Conservation (phyloP, 2,329 filamentous ascomycete species). For the Paecilomyces formosus region DNA sequence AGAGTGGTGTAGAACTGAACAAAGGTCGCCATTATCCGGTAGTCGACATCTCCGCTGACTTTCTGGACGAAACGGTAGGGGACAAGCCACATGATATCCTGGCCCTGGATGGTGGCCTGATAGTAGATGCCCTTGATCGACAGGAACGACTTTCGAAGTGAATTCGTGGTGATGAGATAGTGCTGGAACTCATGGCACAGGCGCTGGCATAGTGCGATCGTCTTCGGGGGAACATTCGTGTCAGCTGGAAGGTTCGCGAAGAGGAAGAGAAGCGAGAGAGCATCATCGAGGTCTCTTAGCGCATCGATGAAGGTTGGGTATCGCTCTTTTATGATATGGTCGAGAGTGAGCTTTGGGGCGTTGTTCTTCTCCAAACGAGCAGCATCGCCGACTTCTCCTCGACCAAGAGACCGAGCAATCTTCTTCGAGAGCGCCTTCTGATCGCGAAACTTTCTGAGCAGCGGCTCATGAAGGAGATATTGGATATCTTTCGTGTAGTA, state of each 20-base stretch:
- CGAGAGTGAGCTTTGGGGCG: constrained; percentile 81
- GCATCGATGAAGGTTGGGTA: constrained; percentile 97
- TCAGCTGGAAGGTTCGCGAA: constrained; percentile 95
- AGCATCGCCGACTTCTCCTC: constrained; percentile 85
- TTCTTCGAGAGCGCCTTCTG: constrained; percentile 97
- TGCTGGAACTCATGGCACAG: constrained; percentile 95
- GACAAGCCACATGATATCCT: constrained; percentile 94
- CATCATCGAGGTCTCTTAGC: constrained; percentile 90
- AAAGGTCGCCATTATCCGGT: constrained; percentile 98
- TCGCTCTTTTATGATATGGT: constrained; percentile 95
- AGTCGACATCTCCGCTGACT: constrained; percentile 89
- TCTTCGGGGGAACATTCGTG: constrained; percentile 82
- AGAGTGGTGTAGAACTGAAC: constrained; percentile 98
- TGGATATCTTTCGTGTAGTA: constrained; percentile 93
- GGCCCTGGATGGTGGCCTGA: constrained; percentile 92
- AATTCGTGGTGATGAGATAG: constrained; percentile 88
- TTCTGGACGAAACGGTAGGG: constrained; percentile 97
- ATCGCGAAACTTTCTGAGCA: constrained; percentile 90
- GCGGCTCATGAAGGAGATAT: constrained; percentile 92
- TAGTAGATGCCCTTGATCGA: constrained; percentile 99
- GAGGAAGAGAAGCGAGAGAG: constrained; percentile 90
- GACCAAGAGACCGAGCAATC: constrained; percentile 83
- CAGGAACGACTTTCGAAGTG: constrained; percentile 89
- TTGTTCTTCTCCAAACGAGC: constrained; percentile 84
- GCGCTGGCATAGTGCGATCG: constrained; percentile 89